Base-by-base conservation (phyloP, 306 rosid genomes). In the Pterocarpus macrocarpus region DNA sequence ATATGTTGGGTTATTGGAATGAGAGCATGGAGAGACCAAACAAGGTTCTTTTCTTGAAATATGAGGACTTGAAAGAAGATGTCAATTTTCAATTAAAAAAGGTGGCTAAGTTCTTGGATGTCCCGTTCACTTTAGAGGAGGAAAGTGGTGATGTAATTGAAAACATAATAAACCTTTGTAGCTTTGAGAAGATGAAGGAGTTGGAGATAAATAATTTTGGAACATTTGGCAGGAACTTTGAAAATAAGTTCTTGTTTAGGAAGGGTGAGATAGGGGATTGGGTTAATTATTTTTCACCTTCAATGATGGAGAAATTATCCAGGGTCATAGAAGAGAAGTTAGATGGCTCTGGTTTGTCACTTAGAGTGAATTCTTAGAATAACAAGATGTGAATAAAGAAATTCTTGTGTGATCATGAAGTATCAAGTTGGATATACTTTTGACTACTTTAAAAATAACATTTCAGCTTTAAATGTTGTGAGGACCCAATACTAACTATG, bases 1-100 rank as follows among this genome's bases (percentile, higher is more conserved):
- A 89, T 39, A 76, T 89, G 82, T 68, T 91, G 39, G 90, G 89
- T 34, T 91, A 89, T 62, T 91, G 91, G 90, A 84, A 81, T 5
- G 86, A 66, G 65, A 87, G 95, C 84, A 47, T 69, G 32, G 77
- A 73, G 64, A 72, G 50, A 7, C 89, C 88, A 2, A 22, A 88
- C 14, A 88, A 86, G 6, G 90, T 89, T 12, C 44, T 89, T 12
- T 91, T 91, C 74, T 72, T 91, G 44, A 88, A 75, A 52, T 91
- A 89, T 58, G 92, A 91, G 71, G 87, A 86, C 9, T 12, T 91
- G 75, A 91, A 89, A 67, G 84, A 82, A 5, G 84, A 88, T 64
- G 53, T 45, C 41, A 34, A 1, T 1, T 70, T 69, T 63, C 83
- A 86, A 0, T 5, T 89, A 61, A 87, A 85, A 71, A 88, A 38